Evolutionary conservation across 495 filamentous ascomycete genomes (phyloP).

Genomic region (Hypoxylon crocopeplum): DNA sequence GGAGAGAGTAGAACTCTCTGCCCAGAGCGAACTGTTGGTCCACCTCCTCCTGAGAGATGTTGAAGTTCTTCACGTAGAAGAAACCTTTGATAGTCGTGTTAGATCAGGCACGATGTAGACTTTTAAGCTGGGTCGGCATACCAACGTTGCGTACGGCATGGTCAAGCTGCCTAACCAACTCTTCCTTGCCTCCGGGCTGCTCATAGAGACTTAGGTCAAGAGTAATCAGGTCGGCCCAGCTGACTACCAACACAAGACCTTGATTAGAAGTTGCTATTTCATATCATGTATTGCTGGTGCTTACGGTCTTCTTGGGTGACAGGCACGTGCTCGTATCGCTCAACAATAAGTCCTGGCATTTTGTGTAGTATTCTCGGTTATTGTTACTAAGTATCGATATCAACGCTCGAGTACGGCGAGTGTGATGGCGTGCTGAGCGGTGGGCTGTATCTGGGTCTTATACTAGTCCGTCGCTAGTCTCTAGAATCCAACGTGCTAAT

Average conservation of each 20-base stretch:
- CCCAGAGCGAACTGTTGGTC: constrained; percentile 66
- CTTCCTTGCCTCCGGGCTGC: constrained; percentile 59
- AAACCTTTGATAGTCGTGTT: constrained; percentile 43
- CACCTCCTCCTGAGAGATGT: constrained; percentile 64
- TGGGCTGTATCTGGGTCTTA: constrained; percentile 11
- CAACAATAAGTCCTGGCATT: constrained; percentile 53
- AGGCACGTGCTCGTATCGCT: constrained; percentile 57
- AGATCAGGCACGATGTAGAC: neutral
- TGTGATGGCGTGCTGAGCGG: no score
- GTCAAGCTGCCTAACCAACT: constrained; percentile 62
- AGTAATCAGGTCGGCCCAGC: constrained; percentile 64
- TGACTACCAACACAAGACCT: constrained; percentile 42
- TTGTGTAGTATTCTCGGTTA: constrained; percentile 12
- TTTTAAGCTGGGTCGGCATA: constrained; percentile 27
- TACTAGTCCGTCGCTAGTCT: neutral
- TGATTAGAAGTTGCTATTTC: neutral
- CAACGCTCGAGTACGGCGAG: neutral
- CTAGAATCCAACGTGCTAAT: neutral
- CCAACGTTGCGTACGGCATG: constrained; percentile 63
- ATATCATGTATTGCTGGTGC: constrained; percentile 8
- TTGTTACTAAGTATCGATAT: constrained; percentile 2
- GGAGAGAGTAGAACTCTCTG: constrained; percentile 61
- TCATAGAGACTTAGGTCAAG: constrained; percentile 61
- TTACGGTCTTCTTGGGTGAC: constrained; percentile 55
- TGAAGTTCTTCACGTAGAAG: constrained; percentile 68